Percentiles rank a stretch among this genome's conserved stretches.
Conservation (phyloP, 1,284 basidiomycete species). For the Cystobasidium sp. region DNA sequence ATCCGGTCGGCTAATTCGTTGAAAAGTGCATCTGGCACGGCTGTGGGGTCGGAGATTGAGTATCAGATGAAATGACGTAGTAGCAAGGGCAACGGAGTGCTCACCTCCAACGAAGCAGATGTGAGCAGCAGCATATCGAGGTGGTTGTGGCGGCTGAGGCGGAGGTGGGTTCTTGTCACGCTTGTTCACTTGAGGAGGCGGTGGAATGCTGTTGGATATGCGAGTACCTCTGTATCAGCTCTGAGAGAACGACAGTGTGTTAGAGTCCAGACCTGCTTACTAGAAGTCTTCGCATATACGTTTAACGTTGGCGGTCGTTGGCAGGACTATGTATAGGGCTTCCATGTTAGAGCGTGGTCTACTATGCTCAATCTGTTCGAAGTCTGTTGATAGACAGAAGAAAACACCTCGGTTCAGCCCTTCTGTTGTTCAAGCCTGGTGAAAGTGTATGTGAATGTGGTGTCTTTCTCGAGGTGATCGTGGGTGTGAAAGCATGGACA, state of each 20-base stretch:
- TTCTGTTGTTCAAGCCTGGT: background rate
- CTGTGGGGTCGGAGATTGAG: conserved; percentile 58
- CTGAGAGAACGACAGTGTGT: background rate
- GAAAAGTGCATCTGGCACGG: conserved; percentile 73
- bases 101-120: conserved; percentile 93
- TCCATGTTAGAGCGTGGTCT: conserved; percentile 78
- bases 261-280: conserved; percentile 52
- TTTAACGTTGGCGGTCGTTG: conserved; percentile 91
- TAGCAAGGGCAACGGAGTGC: conserved; percentile 49
- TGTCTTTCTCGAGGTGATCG: too few species aligned
- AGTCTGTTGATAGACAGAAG: conserved; percentile 53
- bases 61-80: conserved; percentile 34
- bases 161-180: conserved; percentile 47
- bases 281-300: conserved; percentile 83
- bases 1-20: conserved; percentile 66
- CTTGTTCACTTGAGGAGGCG: conserved; percentile 35
- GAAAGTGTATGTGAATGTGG: too few species aligned
- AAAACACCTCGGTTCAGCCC: background rate
- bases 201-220: conserved; percentile 23
- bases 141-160: conserved; percentile 51
- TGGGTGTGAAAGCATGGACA: too few species aligned
- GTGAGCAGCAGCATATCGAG: conserved; percentile 85
- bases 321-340: conserved; percentile 91
- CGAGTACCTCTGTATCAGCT: background rate
- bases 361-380: conserved; percentile 60